phyloP scores from a whole-genome alignment of 1,284 basidiomycete genomes.

The Leucocoprinus gongylophorus region DNA sequence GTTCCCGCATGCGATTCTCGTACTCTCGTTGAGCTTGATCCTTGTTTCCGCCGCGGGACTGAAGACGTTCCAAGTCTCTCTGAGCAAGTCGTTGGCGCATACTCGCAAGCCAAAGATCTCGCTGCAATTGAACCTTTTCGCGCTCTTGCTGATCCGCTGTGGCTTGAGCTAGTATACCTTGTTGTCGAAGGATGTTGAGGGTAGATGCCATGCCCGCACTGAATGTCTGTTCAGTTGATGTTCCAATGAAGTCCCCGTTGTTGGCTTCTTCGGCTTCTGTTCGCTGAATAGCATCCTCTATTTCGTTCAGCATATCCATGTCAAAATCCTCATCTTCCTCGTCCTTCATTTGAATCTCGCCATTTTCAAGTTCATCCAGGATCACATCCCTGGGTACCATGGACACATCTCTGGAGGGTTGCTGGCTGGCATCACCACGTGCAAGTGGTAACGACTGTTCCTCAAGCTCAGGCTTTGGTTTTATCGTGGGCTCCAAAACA shows the following conservation, averaged over 20 bases:
- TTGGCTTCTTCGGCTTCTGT: constrained; percentile 44
- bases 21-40: constrained; percentile 94
- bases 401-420: constrained; percentile 43
- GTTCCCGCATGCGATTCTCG: constrained; percentile 87
- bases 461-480: constrained; percentile 50
- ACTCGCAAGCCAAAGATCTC: constrained; percentile 88
- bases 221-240: constrained; percentile 67
- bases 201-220: constrained; percentile 83
- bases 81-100: constrained; percentile 70
- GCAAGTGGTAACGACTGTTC: constrained; percentile 29
- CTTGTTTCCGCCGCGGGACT: constrained; percentile 63
- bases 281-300: constrained; percentile 57
- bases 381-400: constrained; percentile 57
- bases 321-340: constrained; percentile 65
- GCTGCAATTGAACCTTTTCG: constrained; percentile 77
- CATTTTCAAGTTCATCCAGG: constrained; percentile 73
- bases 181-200: constrained; percentile 82
- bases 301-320: constrained; percentile 63
- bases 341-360: constrained; percentile 70
- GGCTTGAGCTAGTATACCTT: constrained; percentile 77
- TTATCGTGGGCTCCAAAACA: constrained; percentile 54
- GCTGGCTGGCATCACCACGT: constrained; percentile 31
- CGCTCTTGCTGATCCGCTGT: constrained; percentile 67
- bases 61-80: constrained; percentile 74
- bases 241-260: constrained; percentile 43